Conservation (phyloP, 2,329 filamentous ascomycete genomes). For the Penicillium nordicum region DNA sequence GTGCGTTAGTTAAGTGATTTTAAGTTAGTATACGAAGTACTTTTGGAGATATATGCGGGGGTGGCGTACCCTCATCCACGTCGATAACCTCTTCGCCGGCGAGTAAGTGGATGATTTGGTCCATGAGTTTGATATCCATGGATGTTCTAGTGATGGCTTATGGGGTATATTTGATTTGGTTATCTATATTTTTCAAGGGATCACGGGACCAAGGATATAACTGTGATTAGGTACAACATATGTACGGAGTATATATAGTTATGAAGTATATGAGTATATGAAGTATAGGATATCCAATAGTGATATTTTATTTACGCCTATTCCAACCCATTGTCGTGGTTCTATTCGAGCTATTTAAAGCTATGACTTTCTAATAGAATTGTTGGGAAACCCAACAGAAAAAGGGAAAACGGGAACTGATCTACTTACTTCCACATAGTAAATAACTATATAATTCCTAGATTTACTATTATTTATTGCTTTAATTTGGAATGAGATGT, state of each 20-base stretch:
- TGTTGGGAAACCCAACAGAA: slow-evolving; percentile 34
- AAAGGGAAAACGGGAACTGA: slow-evolving; percentile 17
- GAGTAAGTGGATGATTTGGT: slow-evolving; percentile 35
- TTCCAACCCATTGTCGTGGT: background rate
- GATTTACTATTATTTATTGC: background rate
- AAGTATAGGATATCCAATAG: background rate
- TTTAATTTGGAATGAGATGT: background rate
- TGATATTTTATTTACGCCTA: background rate
- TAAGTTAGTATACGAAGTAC: background rate
- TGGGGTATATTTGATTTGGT: background rate
- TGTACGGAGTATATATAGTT: too few species aligned
- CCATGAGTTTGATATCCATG: slow-evolving; percentile 2
- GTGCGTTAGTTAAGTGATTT: background rate
- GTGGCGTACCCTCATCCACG: slow-evolving; percentile 56
- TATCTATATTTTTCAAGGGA: background rate
- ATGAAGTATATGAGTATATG: background rate
- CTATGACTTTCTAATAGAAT: background rate
- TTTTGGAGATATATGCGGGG: background rate
- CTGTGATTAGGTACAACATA: too few species aligned
- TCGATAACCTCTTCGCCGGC: slow-evolving; percentile 52
- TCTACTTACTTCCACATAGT: slow-evolving; percentile 2
- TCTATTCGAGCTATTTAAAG: background rate
- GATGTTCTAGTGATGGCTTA: background rate
- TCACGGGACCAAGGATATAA: slow-evolving; percentile 14
- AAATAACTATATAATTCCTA: background rate